Conservation (phyloP, 2,329 filamentous ascomycete species). For the Aspergillus clavatus region DNA sequence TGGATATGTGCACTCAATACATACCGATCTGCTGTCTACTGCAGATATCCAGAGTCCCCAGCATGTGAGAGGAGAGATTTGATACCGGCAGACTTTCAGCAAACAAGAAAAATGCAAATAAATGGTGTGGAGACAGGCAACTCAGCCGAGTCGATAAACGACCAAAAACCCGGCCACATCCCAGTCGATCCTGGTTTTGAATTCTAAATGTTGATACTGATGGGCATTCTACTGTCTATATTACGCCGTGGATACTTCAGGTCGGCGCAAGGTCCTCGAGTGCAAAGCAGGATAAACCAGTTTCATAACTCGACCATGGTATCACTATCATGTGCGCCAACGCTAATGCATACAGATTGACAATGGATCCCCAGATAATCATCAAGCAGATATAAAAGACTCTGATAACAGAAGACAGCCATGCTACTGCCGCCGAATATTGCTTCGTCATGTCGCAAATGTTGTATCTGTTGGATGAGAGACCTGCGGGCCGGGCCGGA, state of each 20-base stretch:
- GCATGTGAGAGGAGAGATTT: background rate
- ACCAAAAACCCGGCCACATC: background rate
- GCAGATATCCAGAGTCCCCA: no score
- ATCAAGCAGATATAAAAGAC: background rate
- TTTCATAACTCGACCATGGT: background rate
- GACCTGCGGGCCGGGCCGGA: no score
- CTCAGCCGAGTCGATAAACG: slow-evolving; percentile 6
- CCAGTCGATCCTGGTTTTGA: background rate
- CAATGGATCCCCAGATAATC: background rate
- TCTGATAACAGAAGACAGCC: background rate
- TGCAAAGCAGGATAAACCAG: background rate
- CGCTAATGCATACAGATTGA: slow-evolving; percentile 8
- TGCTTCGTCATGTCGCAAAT: no score
- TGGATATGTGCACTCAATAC: no score
- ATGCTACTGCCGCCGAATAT: no score
- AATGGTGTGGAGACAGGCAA: slow-evolving; percentile 3
- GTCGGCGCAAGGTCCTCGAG: background rate
- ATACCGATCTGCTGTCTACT: no score
- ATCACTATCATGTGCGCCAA: slow-evolving; percentile 5
- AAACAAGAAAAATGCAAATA: background rate
- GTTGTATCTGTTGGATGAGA: no score
- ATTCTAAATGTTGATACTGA: slow-evolving; percentile 1
- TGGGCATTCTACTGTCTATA: no score
- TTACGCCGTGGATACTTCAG: no score
- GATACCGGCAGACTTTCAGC: background rate